phyloP scores from a whole-genome alignment of 768 basidiomycete species.

The Wakefieldia striispora region DNA sequence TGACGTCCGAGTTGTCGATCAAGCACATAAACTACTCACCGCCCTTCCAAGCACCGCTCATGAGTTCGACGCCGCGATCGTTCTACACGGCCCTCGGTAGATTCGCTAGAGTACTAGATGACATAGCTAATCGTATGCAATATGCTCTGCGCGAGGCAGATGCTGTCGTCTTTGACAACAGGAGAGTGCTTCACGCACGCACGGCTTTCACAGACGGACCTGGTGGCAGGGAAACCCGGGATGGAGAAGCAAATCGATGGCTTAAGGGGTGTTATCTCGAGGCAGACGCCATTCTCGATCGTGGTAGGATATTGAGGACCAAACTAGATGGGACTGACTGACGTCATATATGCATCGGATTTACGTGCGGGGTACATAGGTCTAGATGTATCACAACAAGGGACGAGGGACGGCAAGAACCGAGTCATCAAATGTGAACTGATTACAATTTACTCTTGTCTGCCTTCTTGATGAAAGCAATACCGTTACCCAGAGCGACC shows the following conservation, averaged over 20 bases:
- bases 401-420: background rate
- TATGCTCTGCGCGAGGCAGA: conserved; percentile 81
- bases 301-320: conserved; percentile 50
- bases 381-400: background rate
- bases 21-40: conserved; percentile 87
- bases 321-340: conserved; percentile 10
- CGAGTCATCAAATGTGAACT: background rate
- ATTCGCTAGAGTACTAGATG: conserved; percentile 61
- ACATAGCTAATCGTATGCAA: conserved; percentile 48
- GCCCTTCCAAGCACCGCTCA: conserved; percentile 88
- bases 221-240: conserved; percentile 31
- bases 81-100: conserved; percentile 62
- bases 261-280: conserved; percentile 86
- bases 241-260: conserved; percentile 71
- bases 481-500: conserved; percentile 57
- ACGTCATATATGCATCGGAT: background rate
- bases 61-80: conserved; percentile 41
- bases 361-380: background rate
- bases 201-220: conserved; percentile 60
- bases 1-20: conserved; percentile 34
- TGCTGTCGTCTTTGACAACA: conserved; percentile 88
- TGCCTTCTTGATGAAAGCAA: conserved; percentile 60
- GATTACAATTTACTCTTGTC: conserved; percentile 43
- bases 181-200: conserved; percentile 84
- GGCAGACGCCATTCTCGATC: conserved; percentile 57